Evolutionary conservation across 2,329 filamentous ascomycete genomes (phyloP).

Genomic region (Curvularia spicifera): DNA sequence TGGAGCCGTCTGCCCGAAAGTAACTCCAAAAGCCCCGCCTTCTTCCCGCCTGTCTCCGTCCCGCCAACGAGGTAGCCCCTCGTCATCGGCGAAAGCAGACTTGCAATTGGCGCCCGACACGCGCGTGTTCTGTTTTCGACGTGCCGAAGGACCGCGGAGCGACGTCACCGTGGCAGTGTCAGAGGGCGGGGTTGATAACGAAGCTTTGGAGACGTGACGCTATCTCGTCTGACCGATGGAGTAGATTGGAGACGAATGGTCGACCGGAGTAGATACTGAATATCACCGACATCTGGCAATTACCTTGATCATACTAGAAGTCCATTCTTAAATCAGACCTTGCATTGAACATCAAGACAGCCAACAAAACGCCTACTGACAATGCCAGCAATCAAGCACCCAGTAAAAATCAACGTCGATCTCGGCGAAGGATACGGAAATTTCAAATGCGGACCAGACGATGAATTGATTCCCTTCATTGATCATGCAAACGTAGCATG

Average conservation of each 20-base stretch:
- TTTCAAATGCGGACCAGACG: conserved; percentile 62
- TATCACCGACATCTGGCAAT: background rate
- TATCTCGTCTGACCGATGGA: conserved; percentile 12
- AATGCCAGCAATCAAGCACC: conserved; percentile 59
- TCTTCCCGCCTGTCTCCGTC: conserved; percentile 8
- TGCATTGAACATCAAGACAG: background rate
- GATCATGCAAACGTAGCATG: conserved; percentile 69
- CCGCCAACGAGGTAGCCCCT: conserved; percentile 2
- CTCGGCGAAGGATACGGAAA: conserved; percentile 62
- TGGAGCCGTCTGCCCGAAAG: background rate
- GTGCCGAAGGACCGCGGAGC: background rate
- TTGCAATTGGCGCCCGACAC: conserved; percentile 17
- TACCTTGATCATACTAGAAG: background rate
- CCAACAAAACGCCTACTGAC: conserved; percentile 8
- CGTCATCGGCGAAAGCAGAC: conserved; percentile 9
- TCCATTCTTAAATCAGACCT: background rate
- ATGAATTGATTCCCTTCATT: conserved; percentile 66
- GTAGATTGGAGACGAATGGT: background rate
- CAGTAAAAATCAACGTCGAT: conserved; percentile 62
- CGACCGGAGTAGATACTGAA: background rate
- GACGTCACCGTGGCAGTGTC: conserved; percentile 23
- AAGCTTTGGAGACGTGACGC: conserved; percentile 18
- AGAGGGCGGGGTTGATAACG: conserved; percentile 22
- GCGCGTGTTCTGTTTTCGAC: background rate
- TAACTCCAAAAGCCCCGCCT: conserved; percentile 14